Base-by-base conservation (phyloP, 805 yeast species). In the Jamesozyma spencerorum region DNA sequence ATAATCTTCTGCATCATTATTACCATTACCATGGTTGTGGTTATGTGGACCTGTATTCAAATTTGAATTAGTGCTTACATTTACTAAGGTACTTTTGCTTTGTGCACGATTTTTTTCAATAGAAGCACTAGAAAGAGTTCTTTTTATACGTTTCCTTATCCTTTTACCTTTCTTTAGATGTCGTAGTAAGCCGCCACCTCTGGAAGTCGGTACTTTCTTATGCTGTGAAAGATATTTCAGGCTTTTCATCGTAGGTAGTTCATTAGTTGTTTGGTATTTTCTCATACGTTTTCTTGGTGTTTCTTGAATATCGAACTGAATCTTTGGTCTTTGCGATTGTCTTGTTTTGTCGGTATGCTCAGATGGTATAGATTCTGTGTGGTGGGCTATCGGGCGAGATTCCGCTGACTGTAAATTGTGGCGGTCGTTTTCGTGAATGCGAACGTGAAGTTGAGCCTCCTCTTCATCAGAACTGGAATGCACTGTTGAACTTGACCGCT, bases 281-380 rank as follows among this genome's bases (percentile, higher is more conserved):
- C 34, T 10, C 13, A 22, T 15, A n/a, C 28, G 37, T 22, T 17
- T 46, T n/a, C 47, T 45, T 7, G 62, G 62, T 3, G 54, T 56
- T 14, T 48, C 48, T 2, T 45, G 38, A 10, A 55, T 46, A 34
- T 60, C 51, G 33, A 60, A 60, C 24, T 57, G 60, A 42, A 60
- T 60, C 1, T 57, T 39, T 28, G 53, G 59, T 12, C 51, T 49
- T 4, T 42, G 41, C 5, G 31, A n/a, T 28, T 10, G 26, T 22
- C 10, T 10, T 10, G 10, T 10, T 22, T 22, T 22, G 10, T 6
- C 10, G 26, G 10, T 22, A 10, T 22, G 6, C 10, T 10, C 10
- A 10, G 10, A 5, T 28, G 13, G 5, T 5, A 20, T 17, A 10
- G 37, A 22, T 18, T 36, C 38, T 4, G 26, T 31, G 4, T 17